Base-by-base conservation (phyloP, 1,284 basidiomycete genomes). In the Xerocomus minutiporus region DNA sequence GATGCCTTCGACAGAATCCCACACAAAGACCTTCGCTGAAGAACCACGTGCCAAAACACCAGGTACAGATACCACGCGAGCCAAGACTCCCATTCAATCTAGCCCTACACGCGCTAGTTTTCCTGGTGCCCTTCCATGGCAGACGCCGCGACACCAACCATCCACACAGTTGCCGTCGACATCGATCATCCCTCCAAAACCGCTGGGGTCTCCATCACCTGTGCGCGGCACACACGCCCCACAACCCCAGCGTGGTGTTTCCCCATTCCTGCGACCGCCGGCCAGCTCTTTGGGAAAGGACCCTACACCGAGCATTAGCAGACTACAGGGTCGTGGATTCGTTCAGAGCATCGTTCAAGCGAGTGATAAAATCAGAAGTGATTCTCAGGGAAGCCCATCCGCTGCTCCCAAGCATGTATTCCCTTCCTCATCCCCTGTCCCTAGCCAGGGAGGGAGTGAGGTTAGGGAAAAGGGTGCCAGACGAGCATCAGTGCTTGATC, bases 281-380 rank as follows among this genome's bases (percentile, higher is more conserved):
- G 61, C 8, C 15, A 45, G 26, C 34, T 48, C 60, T 34, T 52
- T 75, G 5, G 66, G 74, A 46, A 91, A 90, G 62, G 87, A 88
- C 48, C 79, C 81, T 5, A 89, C 88, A 2, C 89, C 89, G 2
- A 89, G 86, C 63, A 79, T 91, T 28, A 90, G 86, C 58, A 73
- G 87, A 53, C 70, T 91, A n/a, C 82, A 90, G 61, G 89, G 89
- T 7, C 81, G 88, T 41, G 88, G 88, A 1, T 91, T 91, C 61
- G 88, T 91, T 7, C 84, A 87, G 67, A 88, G 79, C 59, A 82
- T 89, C 72, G 84, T 91, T 31, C 83, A 85, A 68, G 83, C 77
- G 36, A 87, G 79, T 59, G 73, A 78, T 17, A 73, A 79, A 55
- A 65, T 83, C 4, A 76, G 79, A 57, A 65, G 59, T 12, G 62